Evolutionary conservation across 2,329 filamentous ascomycete genomes (phyloP).

Genomic region (Pleoardoris graminearum): DNA sequence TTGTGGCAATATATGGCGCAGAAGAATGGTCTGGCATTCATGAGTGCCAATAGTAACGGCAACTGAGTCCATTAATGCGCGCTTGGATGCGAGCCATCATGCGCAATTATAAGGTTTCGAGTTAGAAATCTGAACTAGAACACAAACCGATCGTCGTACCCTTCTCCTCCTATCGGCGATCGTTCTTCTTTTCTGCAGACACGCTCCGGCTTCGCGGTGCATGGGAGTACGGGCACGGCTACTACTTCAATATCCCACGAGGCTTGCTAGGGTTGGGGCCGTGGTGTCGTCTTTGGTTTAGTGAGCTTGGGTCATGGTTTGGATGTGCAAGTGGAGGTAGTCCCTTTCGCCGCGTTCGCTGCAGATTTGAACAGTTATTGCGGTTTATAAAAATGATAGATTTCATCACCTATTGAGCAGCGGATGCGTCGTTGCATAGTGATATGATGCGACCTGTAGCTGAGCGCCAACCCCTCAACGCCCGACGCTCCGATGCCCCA

Average conservation of each 20-base stretch:
- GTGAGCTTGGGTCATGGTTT: background rate
- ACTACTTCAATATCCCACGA: conserved; percentile 6
- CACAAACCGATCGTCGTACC: background rate
- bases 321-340: background rate
- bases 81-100: background rate
- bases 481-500: background rate
- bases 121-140: background rate
- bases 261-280: background rate
- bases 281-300: background rate
- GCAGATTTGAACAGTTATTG: too few species aligned
- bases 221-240: background rate
- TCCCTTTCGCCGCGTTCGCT: too few species aligned
- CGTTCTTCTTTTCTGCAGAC: background rate
- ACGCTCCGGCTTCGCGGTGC: background rate
- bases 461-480: background rate
- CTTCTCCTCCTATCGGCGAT: background rate
- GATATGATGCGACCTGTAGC: background rate
- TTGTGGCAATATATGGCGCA: conserved; percentile 28
- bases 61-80: background rate
- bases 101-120: background rate
- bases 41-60: background rate
- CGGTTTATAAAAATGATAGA: too few species aligned
- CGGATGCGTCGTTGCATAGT: background rate
- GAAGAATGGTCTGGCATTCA: background rate
- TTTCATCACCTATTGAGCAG: background rate